These are phyloP conservation scores for Boletus eberwhitei DNA, from an alignment of 768 basidiomycete genomes.

Conservation along the genomic window DNA sequence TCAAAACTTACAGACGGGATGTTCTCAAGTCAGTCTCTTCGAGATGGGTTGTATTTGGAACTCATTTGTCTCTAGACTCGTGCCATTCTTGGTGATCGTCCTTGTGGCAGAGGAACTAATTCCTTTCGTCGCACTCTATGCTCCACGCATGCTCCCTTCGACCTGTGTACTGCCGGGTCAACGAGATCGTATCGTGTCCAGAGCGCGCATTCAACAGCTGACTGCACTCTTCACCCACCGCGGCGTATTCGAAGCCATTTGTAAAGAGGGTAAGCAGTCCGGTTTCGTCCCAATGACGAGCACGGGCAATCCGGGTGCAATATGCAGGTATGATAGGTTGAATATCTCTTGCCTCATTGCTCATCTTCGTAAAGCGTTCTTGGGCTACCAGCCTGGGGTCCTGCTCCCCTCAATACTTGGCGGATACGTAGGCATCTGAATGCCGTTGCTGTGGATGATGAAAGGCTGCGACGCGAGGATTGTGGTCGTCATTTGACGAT, in stretches of 20 bases:
- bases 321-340: slow-evolving; percentile 54
- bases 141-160: slow-evolving; percentile 81
- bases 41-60: neutral
- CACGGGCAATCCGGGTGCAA: slow-evolving; percentile 30
- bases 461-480: slow-evolving; percentile 51
- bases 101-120: slow-evolving; percentile 77
- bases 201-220: slow-evolving; percentile 47
- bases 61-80: slow-evolving; percentile 40
- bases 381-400: slow-evolving; percentile 39
- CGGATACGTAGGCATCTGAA: slow-evolving; percentile 38
- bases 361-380: slow-evolving; percentile 37
- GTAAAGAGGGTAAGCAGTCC: slow-evolving; percentile 32
- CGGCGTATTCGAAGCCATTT: slow-evolving; percentile 33
- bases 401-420: slow-evolving; percentile 29
- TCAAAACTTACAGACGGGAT: slow-evolving; percentile 64
- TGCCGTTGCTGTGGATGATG: slow-evolving; percentile 57
- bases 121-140: slow-evolving; percentile 80
- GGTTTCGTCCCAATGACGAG: slow-evolving; percentile 22
- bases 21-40: slow-evolving; percentile 55
- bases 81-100: slow-evolving; percentile 76
- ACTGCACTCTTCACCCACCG: slow-evolving; percentile 38
- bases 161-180: slow-evolving; percentile 85
- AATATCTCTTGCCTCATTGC: neutral
- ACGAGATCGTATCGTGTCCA: slow-evolving; percentile 57
- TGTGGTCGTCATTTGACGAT: slow-evolving; percentile 43